Conservation (phyloP, 805 yeast genomes). For the Wickerhamomyces bovis region DNA sequence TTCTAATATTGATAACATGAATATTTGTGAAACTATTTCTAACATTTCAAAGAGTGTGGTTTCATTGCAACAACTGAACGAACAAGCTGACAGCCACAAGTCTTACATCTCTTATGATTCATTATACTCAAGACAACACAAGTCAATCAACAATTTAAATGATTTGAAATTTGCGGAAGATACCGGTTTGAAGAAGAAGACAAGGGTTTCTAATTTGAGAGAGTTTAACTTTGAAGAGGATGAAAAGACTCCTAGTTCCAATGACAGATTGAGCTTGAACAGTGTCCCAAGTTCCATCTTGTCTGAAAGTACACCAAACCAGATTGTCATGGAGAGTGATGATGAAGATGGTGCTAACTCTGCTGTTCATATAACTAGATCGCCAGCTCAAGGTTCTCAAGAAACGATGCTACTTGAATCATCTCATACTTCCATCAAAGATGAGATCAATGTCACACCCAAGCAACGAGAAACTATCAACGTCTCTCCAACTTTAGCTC, state of each 20-base stretch:
- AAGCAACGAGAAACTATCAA: background rate
- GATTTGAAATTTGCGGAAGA: constrained; percentile 8
- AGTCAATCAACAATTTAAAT: background rate
- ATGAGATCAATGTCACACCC: background rate
- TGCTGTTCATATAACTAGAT: background rate
- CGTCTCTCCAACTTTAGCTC: background rate
- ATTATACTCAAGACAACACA: constrained; percentile 31
- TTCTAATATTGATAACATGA: constrained; percentile 25
- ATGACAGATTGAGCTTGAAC: constrained; percentile 11
- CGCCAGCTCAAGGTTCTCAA: background rate
- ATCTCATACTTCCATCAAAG: background rate
- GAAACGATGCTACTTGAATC: background rate
- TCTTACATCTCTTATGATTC: constrained; percentile 62
- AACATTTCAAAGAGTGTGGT: constrained; percentile 20
- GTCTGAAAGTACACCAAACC: constrained; percentile 15
- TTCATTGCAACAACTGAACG: constrained; percentile 13
- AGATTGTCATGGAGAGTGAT: background rate
- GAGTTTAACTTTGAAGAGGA: constrained; percentile 31
- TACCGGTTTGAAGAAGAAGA: constrained; percentile 38
- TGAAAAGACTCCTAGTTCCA: background rate
- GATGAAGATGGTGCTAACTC: background rate
- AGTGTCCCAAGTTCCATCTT: constrained; percentile 12
- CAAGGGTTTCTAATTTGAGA: constrained; percentile 43
- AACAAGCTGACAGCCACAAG: constrained; percentile 13
- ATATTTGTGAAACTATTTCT: constrained; percentile 23